Base-by-base conservation (phyloP, 2,329 filamentous ascomycete species). In the Aureobasidium sp. region DNA sequence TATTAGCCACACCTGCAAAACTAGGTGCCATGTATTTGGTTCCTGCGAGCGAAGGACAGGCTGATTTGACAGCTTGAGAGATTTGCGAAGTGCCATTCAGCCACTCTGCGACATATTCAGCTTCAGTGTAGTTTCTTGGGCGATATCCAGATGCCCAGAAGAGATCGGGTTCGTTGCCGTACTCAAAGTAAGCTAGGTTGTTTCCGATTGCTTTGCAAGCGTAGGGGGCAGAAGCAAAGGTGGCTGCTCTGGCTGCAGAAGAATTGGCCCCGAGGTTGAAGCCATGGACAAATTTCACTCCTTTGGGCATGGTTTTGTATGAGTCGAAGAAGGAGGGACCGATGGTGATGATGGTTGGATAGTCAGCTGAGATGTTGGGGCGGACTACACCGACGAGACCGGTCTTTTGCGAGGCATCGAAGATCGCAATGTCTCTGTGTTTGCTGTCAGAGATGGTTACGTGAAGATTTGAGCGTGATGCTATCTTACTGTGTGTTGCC, bases 121-220 rank as follows among this genome's bases (percentile, higher is more conserved):
- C 71, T 67, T 86, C 84, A 60, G 78, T 79, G 78, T 82, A 87
- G 32, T 68, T 73, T 0, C 74, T 32, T 0, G 83, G 79, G 16
- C 84, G 72, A 64, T 83, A 81, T 3, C 78, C 70, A 25, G 79
- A 81, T 1, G 77, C 80, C 21, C 79, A 78, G 70, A 75, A 87
- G 8, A 86, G 71, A 69, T 87, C 84, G 0, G 83, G 83, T 69
- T 87, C 84, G 66, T 87, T 87, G 42, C 86, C 85, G 65, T 86
- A 82, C 67, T 85, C 83, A 82, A 82, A 87, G 64, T 75, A 74
- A 32, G 82, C 77, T 6, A 86, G 72, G 59, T 77, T 82, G 11
- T 72, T 71, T 2, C 75, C 73, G 0, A 87, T 71, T 3, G 83
- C 81, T 66, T 81, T 79, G 71, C 85, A 87, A 2, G 78, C 83